Base-by-base conservation (phyloP, 23 red algal genomes). In the Cyanidioschyzon merolae region DNA sequence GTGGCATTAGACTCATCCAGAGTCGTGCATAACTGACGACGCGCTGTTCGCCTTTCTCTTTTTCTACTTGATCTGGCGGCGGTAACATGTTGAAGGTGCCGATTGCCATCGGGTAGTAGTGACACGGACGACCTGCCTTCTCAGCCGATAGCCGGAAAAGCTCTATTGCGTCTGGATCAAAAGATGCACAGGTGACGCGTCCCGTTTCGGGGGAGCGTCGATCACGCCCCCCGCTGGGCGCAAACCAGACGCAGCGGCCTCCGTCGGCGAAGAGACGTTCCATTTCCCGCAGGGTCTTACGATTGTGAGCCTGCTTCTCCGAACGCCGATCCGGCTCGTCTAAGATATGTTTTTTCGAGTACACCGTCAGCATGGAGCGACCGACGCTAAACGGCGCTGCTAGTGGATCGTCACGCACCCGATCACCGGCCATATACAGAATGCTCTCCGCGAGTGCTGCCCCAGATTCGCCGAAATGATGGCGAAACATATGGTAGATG, bases 351-450 rank as follows among this genome's bases (percentile, higher is more conserved):
- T 92, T 89, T 82, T 91, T 91, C 32, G 94, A 98, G 82, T 98
- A 98, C 29, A 98, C 94, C 0, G 94, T 98, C 24, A 98, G 85
- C 67, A 98, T 75, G 37, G 90, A 90, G 12, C 89, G 78, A 67
- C 94, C 94, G 15, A 83, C 76, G 35, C 87, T 86, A 58, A 98
- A 98, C 2, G 94, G 94, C 37, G 83, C 68, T 2, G 87, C 94
- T 37, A 98, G 79, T 0, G 89, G 85, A 74, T 98, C 94, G 31
- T 98, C 87, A 37, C 88, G 41, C 26, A 98, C 94, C 59, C 94
- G 94, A 74, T 98, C 94, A 1, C 94, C 94, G 38, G 94, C 94
- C 94, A 98, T 98, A 50, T 90, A 98, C 63, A 91, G 74, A 27
- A 98, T 85, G 38, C 77, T 41, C 74, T 91, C 68, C 25, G 67